A percentile compares a stretch with the other conserved stretches of the same genome.
Conservation (phyloP, 352 stramenopile genomes). For the Phytopythium oedochilum region DNA sequence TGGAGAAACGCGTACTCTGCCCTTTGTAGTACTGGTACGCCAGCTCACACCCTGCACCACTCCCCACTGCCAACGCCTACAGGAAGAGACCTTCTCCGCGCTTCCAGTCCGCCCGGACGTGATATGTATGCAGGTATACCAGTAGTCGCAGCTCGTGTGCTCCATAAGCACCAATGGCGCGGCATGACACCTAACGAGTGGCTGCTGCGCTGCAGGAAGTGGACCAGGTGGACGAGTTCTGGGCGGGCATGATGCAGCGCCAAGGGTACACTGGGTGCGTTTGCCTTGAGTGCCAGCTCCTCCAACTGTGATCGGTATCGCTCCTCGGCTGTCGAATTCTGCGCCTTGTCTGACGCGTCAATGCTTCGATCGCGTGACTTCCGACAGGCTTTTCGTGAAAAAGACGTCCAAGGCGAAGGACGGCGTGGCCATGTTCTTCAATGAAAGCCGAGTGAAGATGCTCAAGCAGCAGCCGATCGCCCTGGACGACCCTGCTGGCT, state of each 20-base stretch:
- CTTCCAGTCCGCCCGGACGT: conserved; percentile 64
- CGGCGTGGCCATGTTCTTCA: conserved; percentile 74
- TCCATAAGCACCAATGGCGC: too few species aligned
- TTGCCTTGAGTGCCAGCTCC: too few species aligned
- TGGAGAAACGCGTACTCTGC: not conserved
- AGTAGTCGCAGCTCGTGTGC: not conserved
- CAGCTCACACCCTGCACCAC: not conserved
- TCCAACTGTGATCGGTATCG: not conserved
- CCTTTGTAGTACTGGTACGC: not conserved
- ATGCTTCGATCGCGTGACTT: not conserved
- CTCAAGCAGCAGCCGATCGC: conserved; percentile 33
- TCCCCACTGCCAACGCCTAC: not conserved
- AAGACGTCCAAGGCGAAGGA: conserved; percentile 62
- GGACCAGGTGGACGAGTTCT: conserved; percentile 75
- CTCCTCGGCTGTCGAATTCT: not conserved
- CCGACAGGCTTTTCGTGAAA: conserved; percentile 57
- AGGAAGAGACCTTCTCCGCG: conserved; percentile 53
- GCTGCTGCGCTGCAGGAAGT: conserved; percentile 43
- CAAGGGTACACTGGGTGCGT: conserved; percentile 63
- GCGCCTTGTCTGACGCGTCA: not conserved
- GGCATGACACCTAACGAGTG: not conserved
- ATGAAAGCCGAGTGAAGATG: conserved; percentile 37
- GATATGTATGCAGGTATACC: conserved; percentile 79
- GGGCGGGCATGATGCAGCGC: conserved; percentile 43
- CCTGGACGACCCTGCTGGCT: conserved; percentile 44